A percentile compares a stretch with the other conserved stretches of the same genome.
These are phyloP conservation scores for Xylariales sp. DNA, from an alignment of 2,329 filamentous ascomycete species.

Conservation along the genomic window DNA sequence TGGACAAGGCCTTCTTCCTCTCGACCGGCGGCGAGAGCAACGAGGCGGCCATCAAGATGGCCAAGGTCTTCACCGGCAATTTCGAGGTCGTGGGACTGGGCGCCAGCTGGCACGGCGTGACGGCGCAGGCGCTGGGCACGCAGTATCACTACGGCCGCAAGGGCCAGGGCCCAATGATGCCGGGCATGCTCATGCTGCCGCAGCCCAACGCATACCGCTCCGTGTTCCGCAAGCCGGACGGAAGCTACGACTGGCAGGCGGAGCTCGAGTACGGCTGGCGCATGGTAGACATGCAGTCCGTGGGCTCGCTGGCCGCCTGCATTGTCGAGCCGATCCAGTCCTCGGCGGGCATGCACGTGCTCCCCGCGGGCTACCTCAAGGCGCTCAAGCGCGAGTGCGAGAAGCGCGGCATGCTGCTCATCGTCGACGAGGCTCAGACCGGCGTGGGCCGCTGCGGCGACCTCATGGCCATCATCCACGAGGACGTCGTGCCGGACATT, in stretches of 20 bases:
- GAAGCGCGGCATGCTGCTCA: constrained; percentile 53
- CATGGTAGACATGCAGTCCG: constrained; percentile 54
- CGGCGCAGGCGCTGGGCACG: constrained; percentile 46
- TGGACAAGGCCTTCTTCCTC: constrained; percentile 55
- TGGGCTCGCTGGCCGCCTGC: constrained; percentile 58
- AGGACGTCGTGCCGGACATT: constrained; percentile 53
- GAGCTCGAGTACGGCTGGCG: constrained; percentile 60
- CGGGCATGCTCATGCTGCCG: constrained; percentile 54
- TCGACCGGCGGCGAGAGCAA: constrained; percentile 53
- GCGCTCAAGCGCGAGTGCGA: constrained; percentile 52
- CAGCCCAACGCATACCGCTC: constrained; percentile 59
- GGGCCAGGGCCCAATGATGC: constrained; percentile 43
- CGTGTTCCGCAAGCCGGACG: constrained; percentile 53
- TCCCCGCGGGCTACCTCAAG: constrained; percentile 54
- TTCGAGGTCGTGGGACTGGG: constrained; percentile 60
- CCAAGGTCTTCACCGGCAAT: constrained; percentile 60
- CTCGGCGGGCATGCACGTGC: constrained; percentile 54
- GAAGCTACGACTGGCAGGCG: constrained; percentile 60
- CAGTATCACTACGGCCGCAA: constrained; percentile 53
- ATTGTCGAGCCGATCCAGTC: constrained; percentile 61
- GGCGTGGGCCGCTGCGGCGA: constrained; percentile 52
- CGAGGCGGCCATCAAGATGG: constrained; percentile 61
- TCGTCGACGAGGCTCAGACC: constrained; percentile 59
- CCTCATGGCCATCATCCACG: constrained; percentile 55
- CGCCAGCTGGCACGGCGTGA: constrained; percentile 59